A percentile compares a stretch with the other conserved stretches of the same genome.
Evolutionary conservation across 108 stramenopile genomes (phyloP).

Genomic region (Pseudonitzschia multiseries): DNA sequence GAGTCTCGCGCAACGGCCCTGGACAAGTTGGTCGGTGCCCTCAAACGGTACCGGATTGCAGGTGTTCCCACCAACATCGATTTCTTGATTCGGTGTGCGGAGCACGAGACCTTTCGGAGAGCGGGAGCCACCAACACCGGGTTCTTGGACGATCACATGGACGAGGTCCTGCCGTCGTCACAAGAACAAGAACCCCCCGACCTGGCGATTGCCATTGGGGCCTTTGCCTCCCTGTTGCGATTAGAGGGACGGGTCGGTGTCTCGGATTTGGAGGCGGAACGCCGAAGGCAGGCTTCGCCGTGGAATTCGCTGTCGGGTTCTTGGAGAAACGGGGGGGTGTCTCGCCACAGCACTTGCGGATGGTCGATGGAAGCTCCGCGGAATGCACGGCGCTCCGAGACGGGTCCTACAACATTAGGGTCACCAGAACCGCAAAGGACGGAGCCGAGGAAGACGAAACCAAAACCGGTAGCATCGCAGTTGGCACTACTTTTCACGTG

Average conservation of each 20-base stretch:
- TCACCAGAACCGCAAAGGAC: neutral
- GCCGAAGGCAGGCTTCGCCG: conserved; percentile 21
- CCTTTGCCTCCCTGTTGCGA: conserved; percentile 42
- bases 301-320: conserved; percentile 48
- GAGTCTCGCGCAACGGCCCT: conserved; percentile 53
- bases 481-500: conserved; percentile 18
- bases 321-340: conserved; percentile 41
- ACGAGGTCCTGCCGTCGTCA: conserved; percentile 23
- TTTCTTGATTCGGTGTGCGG: conserved; percentile 71
- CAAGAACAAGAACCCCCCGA: conserved; percentile 35
- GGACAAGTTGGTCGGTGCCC: conserved; percentile 49
- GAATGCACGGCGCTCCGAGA: conserved; percentile 42
- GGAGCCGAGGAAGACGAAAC: neutral
- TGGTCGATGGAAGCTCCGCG: conserved; percentile 23
- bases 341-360: conserved; percentile 7
- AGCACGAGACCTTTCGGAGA: conserved; percentile 66
- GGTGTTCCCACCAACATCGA: conserved; percentile 88
- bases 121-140: conserved; percentile 79
- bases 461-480: too few species aligned
- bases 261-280: conserved; percentile 12
- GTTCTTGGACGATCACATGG: conserved; percentile 68
- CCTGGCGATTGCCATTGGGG: conserved; percentile 7
- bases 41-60: conserved; percentile 73
- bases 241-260: conserved; percentile 42
- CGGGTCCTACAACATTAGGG: conserved; percentile 47